phyloP scores from a whole-genome alignment of 768 basidiomycete genomes.

The Trametes cingulata region DNA sequence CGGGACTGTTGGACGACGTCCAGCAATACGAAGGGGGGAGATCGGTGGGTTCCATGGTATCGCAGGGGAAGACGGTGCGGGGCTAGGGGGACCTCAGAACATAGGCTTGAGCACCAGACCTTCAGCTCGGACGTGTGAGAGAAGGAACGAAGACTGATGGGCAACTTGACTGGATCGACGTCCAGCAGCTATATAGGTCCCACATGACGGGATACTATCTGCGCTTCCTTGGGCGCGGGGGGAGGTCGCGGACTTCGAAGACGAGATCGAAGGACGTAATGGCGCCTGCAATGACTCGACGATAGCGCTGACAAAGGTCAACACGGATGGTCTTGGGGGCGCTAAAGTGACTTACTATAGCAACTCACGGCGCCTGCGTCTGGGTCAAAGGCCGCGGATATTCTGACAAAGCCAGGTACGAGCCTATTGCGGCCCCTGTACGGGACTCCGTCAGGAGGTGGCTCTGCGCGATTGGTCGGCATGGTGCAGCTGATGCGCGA shows the following conservation, averaged over 20 bases:
- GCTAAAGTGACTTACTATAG: background rate
- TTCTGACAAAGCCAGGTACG: slow-evolving; percentile 18
- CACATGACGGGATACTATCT: slow-evolving; percentile 10
- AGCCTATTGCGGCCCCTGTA: background rate
- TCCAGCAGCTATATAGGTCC: slow-evolving; percentile 1
- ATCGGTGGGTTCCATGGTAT: slow-evolving; percentile 11
- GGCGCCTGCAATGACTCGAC: slow-evolving; percentile 12
- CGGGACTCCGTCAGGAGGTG: slow-evolving; percentile 4
- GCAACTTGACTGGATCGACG: background rate
- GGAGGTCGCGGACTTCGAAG: slow-evolving; percentile 8
- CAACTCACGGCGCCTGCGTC: background rate
- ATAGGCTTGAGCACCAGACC: slow-evolving; percentile 1
- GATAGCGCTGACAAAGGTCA: slow-evolving; percentile 5
- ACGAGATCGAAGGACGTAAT: slow-evolving; percentile 13
- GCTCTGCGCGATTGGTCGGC: background rate
- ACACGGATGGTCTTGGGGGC: background rate
- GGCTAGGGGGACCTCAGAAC: background rate
- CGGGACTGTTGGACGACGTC: slow-evolving; percentile 12
- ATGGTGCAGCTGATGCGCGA: background rate
- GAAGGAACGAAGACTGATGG: slow-evolving; percentile 11
- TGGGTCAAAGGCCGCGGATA: background rate
- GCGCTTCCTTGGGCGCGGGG: slow-evolving; percentile 5
- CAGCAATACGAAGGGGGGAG: slow-evolving; percentile 15
- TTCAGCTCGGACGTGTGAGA: slow-evolving; percentile 7
- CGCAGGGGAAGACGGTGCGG: background rate